Base-by-base conservation (phyloP, 305 asterid genomes). In the Euphrasia arctica region DNA sequence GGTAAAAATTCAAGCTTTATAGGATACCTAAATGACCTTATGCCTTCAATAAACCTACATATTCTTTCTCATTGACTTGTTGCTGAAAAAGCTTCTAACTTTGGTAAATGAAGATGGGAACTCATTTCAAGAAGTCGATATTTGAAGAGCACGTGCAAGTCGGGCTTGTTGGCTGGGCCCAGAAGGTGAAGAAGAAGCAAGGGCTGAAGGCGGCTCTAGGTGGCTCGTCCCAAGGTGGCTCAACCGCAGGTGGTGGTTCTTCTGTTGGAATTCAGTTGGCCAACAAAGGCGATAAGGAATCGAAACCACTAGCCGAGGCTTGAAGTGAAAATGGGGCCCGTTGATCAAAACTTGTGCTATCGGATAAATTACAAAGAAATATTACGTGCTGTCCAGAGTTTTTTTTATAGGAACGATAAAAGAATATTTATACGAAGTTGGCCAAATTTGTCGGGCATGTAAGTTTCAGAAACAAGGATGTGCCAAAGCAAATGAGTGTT, bases 81-180 rank as follows among this genome's bases (percentile, higher is more conserved):
- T 43, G 9, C 52, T 68, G 57, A 67, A 48, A 34, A 50, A 49
- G 34, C 47, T 32, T 59, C 13, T 39, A 1, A 39, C 43, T 58
- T 32, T 62, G 41, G 47, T 31, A 48, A 65, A 67, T 47, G 70
- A 32, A 92, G 98, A 92, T 92, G 98, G 98, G 98, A 54, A 89
- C 97, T n/a, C 73, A 85, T 76, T 92, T 85, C 85, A 92, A 92
- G 83, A 92, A 79, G 66, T 84, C 98, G 7, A 87, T 92, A 75
- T 92, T 92, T 39, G 94, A 89, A 0, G 96, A 84, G 69, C 95
- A 85, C 18, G 75, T 92, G 67, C 98, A 89, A 87, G 90, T 15
- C 9, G 90, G 97, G 54, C 86, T 92, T n/a, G 72, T 85, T 6
- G 95, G 90, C 3, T 92, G 97, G 98, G 93, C 90, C 18, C 82